Evolutionary conservation across 1,139 yeast genomes (phyloP).

Genomic region (Lodderomyces parapsilosis): DNA sequence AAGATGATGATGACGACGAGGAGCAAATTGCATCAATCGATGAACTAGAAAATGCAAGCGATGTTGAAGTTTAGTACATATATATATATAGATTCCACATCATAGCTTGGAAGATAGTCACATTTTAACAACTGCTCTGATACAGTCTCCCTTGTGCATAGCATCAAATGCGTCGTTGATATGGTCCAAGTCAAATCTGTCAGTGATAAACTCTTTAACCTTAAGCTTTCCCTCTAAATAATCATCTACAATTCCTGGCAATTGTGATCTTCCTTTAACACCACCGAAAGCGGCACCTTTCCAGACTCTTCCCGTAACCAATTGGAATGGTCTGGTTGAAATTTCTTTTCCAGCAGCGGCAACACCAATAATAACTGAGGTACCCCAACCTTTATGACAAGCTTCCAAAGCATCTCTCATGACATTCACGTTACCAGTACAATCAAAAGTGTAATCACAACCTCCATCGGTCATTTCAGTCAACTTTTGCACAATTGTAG

Average conservation of each 20-base stretch:
- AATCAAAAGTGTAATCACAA: constrained; percentile 91
- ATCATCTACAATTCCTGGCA: constrained; percentile 87
- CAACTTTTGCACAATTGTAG: constrained; percentile 78
- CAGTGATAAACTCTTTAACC: constrained; percentile 95
- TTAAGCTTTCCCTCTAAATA: constrained; percentile 79
- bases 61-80: constrained; percentile 24
- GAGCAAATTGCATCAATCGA: constrained; percentile 18
- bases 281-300: constrained; percentile 99
- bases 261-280: constrained; percentile 94
- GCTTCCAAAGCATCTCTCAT: constrained; percentile 97
- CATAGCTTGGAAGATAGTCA: constrained; percentile 14
- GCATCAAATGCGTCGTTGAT: constrained; percentile 92
- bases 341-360: constrained; percentile 98
- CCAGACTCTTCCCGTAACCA: constrained; percentile 98
- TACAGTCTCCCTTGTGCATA: constrained; percentile 91
- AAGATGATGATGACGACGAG: constrained; percentile 19
- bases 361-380: constrained; percentile 91
- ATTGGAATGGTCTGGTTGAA: constrained; percentile 95
- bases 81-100: neutral
- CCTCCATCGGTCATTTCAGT: constrained; percentile 96
- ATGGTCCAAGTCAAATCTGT: constrained; percentile 71
- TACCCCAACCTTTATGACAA: constrained; percentile 99
- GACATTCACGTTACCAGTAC: constrained; percentile 93
- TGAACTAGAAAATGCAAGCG: constrained; percentile 22
- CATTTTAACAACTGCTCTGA: constrained; percentile 80